These are phyloP conservation scores for Xenoacremonium recifei DNA, from an alignment of 2,329 filamentous ascomycete genomes.

Conservation along the genomic window DNA sequence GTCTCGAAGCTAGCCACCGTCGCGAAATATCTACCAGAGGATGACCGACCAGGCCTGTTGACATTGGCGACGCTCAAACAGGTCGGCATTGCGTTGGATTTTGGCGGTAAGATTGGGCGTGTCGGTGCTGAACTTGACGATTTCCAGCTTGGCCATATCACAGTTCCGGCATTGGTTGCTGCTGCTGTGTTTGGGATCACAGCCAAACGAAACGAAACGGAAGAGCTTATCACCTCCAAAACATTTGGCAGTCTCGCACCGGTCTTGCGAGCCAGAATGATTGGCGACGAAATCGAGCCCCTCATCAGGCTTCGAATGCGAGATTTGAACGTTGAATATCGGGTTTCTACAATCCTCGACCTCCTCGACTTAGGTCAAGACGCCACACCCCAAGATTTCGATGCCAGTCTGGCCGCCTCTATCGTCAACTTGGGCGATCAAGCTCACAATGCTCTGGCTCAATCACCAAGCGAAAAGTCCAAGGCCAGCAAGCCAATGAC, in stretches of 20 bases:
- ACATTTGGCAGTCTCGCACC: constrained; percentile 30
- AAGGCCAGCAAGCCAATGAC: constrained; percentile 56
- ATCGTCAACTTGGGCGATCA: constrained; percentile 73
- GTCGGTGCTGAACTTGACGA: constrained; percentile 58
- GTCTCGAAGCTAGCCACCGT: constrained; percentile 80
- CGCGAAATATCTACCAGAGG: constrained; percentile 91
- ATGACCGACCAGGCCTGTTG: constrained; percentile 86
- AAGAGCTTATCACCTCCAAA: constrained; percentile 66
- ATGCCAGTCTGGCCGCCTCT: constrained; percentile 73
- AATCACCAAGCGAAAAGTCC: constrained; percentile 23
- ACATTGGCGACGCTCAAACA: constrained; percentile 68
- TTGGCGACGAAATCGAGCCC: constrained; percentile 93
- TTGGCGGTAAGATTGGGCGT: constrained; percentile 68
- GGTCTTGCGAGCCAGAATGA: constrained; percentile 83
- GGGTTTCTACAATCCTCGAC: constrained; percentile 78
- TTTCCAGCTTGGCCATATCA: constrained; percentile 76
- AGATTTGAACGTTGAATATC: constrained; percentile 85
- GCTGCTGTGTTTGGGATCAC: constrained; percentile 66
- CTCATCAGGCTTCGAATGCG: constrained; percentile 84
- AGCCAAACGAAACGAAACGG: constrained; percentile 62
- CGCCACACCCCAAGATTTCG: constrained; percentile 69
- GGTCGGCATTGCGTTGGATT: constrained; percentile 57
- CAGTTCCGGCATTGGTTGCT: constrained; percentile 78
- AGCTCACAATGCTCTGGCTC: constrained; percentile 47
- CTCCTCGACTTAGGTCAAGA: constrained; percentile 69